Base-by-base conservation (phyloP, 2,329 filamentous ascomycete genomes). In the Botrytis squamosa region DNA sequence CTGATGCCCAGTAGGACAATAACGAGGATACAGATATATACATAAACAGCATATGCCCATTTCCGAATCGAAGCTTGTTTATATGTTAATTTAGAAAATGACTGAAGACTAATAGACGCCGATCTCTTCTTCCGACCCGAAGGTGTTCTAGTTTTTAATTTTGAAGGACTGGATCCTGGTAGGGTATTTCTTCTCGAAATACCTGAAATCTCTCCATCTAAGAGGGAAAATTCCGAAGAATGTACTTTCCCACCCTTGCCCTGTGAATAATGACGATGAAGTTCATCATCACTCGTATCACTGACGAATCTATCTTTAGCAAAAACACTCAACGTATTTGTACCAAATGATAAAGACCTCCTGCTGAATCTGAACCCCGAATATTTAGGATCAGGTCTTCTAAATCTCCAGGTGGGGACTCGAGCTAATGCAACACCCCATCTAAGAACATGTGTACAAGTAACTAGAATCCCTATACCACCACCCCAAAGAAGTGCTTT, bases 331-430 rank as follows among this genome's bases (percentile, higher is more conserved):
- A 70, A 66, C 1, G 74, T 73, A 46, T 76, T 66, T 40, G 55
- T 75, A 25, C 75, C 74, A 68, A 78, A 73, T 12, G 74, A 74
- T 66, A 77, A 67, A 8, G 72, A 65, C 29, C 71, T 76, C 33
- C 29, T 57, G 20, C 25, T 36, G 20, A 67, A 52, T 49, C 63
- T 40, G 57, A 67, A 60, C 2, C 62, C 52, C 18, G 33, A 67
- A 6, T 46, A 68, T 40, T 60, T 72, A 16, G 62, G n/a, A 36
- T 60, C 75, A 42, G 86, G 84, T 72, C 90, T 89, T 78, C 90
- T 88, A 79, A 98, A 95, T 62, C 95, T 92, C 94, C 95, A 98
- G 78, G 90, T 94, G 3, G 96, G 96, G 29, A 98, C 93, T 73
- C 95, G 88, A 69, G 95, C 95, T 75, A 99, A 84, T 40, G 91